Base-by-base conservation (phyloP, 139 green algal species). In the Volvox reticuliferus region DNA sequence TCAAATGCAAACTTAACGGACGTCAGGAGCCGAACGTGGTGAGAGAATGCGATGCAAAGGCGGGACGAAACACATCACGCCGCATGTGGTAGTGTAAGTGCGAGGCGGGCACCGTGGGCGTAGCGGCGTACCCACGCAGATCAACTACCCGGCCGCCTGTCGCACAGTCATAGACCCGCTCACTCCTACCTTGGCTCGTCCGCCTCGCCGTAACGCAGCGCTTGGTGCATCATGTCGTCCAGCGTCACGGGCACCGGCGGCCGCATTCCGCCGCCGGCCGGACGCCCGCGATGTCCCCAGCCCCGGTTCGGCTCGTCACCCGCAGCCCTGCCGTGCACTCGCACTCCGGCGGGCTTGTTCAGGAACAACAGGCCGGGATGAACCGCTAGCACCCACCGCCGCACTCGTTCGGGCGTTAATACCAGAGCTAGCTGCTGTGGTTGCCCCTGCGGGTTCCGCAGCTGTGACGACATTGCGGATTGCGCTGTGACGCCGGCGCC, bases 301-400 rank as follows among this genome's bases (percentile, higher is more conserved):
- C 67, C 33, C 6, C 83, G 12, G 36, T 69, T 44, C 2, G 37
- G 2, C 71, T 79, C 85, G 69, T 89, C 85, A 0, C 85, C 85
- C 68, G 85, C 85, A 67, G 85, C 68, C 12, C 85, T 36, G 37
- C 85, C 95, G 71, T 97, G 95, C 62, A 95, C 91, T 26, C 93
- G 75, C 63, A 97, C 77, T 22, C 96, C 95, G 32, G 94, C 82
- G 20, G 96, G 96, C 91, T 97, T 97, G 93, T 97, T 94, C 0
- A 97, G 12, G 44, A 96, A 94, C 13, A 97, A 63, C 65, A 96
- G 84, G 16, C 85, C 85, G 16, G 85, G 85, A 71, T 89, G 85
- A 6, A 89, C 69, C 0, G 37, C 69, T 16, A 89, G 85, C 69
- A 89, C 85, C 85, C 85, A 89, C 18, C 85, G 85, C 37, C 85